These are phyloP conservation scores for Apiospora arundinis DNA, from an alignment of 2,329 filamentous ascomycete species.

Conservation along the genomic window DNA sequence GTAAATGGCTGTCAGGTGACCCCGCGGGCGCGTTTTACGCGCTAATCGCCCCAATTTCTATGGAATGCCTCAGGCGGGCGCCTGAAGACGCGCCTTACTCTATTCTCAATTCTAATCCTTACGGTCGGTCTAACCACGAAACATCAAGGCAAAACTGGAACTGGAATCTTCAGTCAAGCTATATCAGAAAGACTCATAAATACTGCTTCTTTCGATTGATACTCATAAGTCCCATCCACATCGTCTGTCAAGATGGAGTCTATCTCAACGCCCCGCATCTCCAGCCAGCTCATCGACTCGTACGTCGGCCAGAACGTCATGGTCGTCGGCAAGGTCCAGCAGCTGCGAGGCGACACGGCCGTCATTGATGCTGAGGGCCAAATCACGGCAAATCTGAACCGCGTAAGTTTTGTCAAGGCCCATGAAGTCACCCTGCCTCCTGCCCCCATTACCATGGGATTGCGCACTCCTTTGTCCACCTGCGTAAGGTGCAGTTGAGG, in stretches of 20 bases:
- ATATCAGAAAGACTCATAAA: background rate
- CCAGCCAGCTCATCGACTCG: slow-evolving; percentile 76
- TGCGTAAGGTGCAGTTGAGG: background rate
- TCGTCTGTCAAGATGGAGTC: slow-evolving; percentile 65
- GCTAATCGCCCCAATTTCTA: background rate
- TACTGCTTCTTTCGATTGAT: background rate
- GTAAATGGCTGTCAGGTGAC: slow-evolving; percentile 2
- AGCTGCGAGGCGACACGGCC: slow-evolving; percentile 81
- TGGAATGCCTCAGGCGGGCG: background rate
- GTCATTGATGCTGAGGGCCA: slow-evolving; percentile 81
- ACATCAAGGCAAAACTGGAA: background rate
- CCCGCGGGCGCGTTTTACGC: slow-evolving; percentile 15
- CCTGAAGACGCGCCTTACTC: slow-evolving; percentile 2
- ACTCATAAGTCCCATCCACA: background rate
- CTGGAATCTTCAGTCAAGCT: background rate
- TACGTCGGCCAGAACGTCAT: slow-evolving; percentile 81
- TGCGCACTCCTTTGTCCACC: background rate
- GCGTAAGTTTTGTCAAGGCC: slow-evolving; percentile 54
- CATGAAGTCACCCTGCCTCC: background rate
- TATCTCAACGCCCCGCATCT: slow-evolving; percentile 79
- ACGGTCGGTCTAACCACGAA: background rate
- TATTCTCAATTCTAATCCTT: background rate
- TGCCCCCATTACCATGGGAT: background rate
- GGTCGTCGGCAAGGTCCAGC: slow-evolving; percentile 82
- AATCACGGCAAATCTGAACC: slow-evolving; percentile 76